phyloP scores from a whole-genome alignment of 2,329 filamentous ascomycete species.

The Nigrograna mackinnonii region DNA sequence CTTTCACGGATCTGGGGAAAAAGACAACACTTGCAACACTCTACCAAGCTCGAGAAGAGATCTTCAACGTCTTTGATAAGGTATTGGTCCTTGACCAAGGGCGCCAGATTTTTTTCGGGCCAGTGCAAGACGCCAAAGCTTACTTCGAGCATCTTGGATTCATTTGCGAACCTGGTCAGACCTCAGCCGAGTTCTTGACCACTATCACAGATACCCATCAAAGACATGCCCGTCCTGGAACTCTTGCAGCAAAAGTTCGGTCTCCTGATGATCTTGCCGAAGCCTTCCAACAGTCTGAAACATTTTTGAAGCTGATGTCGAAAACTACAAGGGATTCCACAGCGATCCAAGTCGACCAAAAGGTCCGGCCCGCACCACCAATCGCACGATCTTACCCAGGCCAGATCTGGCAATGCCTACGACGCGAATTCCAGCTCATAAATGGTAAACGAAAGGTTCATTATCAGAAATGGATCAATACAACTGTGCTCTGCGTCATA shows the following conservation, averaged over 20 bases:
- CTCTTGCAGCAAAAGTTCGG: too few relatives aligned
- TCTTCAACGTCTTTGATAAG: conserved; percentile 56
- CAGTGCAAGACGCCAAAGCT: neutral
- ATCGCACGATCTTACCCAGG: too few relatives aligned
- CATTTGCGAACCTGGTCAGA: neutral
- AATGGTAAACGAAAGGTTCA: neutral
- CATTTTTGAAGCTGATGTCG: too few relatives aligned
- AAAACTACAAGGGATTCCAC: too few relatives aligned
- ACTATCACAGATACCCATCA: too few relatives aligned
- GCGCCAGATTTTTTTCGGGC: neutral
- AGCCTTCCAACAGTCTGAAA: too few relatives aligned
- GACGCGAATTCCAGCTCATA: conserved; percentile 2
- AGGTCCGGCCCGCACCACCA: too few relatives aligned
- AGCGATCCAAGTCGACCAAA: too few relatives aligned
- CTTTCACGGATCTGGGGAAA: conserved; percentile 53
- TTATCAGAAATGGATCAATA: conserved; percentile 1
- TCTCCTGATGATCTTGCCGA: too few relatives aligned
- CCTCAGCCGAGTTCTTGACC: conserved; percentile 14
- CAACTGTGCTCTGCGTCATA: conserved; percentile 1
- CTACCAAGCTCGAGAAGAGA: conserved; percentile 54
- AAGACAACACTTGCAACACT: conserved; percentile 59
- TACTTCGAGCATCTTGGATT: conserved; percentile 1
- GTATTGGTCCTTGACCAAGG: conserved; percentile 48
- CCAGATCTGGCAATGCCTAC: too few relatives aligned
- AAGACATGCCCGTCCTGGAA: too few relatives aligned